Base-by-base conservation (phyloP, 2,329 filamentous ascomycete species). In the Emydomyces testavorans region DNA sequence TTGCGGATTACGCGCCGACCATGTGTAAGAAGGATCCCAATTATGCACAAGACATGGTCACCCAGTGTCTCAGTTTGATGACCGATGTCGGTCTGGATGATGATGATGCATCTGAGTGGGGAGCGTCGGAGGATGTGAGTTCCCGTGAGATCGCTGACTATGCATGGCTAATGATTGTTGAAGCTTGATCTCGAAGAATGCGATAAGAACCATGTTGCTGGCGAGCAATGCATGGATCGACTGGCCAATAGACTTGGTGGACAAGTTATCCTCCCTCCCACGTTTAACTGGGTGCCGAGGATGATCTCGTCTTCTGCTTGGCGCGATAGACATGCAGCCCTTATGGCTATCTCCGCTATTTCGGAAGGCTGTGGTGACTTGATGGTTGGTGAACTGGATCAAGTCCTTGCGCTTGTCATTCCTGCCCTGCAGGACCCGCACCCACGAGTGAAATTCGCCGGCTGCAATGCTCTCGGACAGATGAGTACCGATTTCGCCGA, bases 401-500 rank as follows among this genome's bases (percentile, higher is more conserved):
- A 95, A 62, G 90, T 98, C 18, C 75, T 98, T 40, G 87, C 94
- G 54, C 76, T 98, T 48, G 90, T 98, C n/a, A 80, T 95, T 42
- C 92, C 92, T 13, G 85, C 90, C 29, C 75, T 98, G 29, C 81
- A 83, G 58, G 90, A 98, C 62, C 77, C 84, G 32, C 92, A 98
- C 62, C 85, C 92, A 34, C 85, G 92, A 62, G 92, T 98, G 48
- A 83, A 90, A 59, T 98, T 93, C 82, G 92, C 92, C 45, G 92
- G 89, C 28, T 98, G 92, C 72, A 96, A 98, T 62, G 92, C 92
- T 35, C 77, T 98, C n/a, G 92, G 92, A 23, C 92, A 98, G 67
- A 98, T 98, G 92, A 96, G 90, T 71, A 98, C 92, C 26, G 92
- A 98, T 62, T 98, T 98, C 65, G 90, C 93, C 10, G 89, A 89